Evolutionary conservation across 2,329 filamentous ascomycete genomes (phyloP).

Genomic region (Fusarium fujikuroi): DNA sequence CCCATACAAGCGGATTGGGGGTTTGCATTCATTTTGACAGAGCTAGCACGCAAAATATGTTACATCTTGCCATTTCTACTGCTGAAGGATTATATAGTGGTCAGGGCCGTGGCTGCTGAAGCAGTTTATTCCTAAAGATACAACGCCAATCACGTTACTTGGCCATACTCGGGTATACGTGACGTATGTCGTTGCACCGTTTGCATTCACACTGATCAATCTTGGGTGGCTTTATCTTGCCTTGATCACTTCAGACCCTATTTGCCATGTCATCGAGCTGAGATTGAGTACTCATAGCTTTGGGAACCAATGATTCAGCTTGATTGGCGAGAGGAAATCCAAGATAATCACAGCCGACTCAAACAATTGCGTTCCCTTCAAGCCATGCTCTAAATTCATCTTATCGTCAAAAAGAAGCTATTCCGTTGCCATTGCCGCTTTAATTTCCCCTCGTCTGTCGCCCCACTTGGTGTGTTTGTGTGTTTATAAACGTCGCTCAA

Average conservation of each 20-base stretch:
- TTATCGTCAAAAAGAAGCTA: conserved; percentile 38
- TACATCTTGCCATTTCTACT: neutral
- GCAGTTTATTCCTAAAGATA: neutral
- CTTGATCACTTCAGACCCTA: neutral
- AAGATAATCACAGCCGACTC: conserved; percentile 13
- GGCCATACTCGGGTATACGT: neutral
- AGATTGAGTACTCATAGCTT: conserved; percentile 2
- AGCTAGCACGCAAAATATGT: neutral
- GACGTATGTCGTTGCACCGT: neutral
- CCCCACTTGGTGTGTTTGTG: conserved; percentile 28
- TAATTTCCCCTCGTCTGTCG: conserved; percentile 32
- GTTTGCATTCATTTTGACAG: neutral
- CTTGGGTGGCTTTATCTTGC: neutral
- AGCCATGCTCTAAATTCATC: conserved; percentile 37
- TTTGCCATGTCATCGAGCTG: conserved; percentile 4
- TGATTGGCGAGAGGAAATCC: neutral
- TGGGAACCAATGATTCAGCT: neutral
- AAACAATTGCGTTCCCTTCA: conserved; percentile 4
- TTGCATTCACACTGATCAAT: neutral
- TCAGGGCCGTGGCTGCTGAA: neutral
- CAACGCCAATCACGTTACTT: neutral
- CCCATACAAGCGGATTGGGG: neutral
- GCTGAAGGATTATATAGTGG: neutral
- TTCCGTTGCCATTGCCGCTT: conserved; percentile 27
- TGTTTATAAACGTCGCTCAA: conserved; percentile 20